Base-by-base conservation (phyloP, 2,329 filamentous ascomycete genomes). In the Ilyonectria destructans region DNA sequence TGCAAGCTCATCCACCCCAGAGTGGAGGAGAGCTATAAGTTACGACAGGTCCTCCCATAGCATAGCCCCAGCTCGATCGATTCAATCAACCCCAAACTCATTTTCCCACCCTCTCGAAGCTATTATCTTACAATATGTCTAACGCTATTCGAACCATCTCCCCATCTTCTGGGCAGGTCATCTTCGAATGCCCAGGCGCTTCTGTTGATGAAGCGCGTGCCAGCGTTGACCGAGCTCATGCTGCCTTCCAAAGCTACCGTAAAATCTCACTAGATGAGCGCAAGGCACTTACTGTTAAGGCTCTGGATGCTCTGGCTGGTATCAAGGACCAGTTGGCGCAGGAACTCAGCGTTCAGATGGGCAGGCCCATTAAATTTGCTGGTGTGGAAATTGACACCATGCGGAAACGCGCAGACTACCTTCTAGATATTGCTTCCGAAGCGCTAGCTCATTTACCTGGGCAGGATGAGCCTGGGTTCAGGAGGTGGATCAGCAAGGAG, bases 331-430 rank as follows among this genome's bases (percentile, higher is more conserved):
- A 91, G 69, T 86, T 98, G 45, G 94, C 92, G 5, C 87, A 89
- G 73, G 95, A 98, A 80, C 84, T 98, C 65, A 98, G 95, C 0
- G 91, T 94, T 80, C 95, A 98, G 84, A 98, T 98, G 95, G 96
- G 96, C 46, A 89, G 96, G n/a, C 96, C 96, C 35, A 97, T 97
- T 75, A 89, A 92, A 37, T 98, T 96, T 80, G 93, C 93, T 0
- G 90, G 88, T 52, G 94, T 91, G 74, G 96, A 98, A 84, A 87
- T 98, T 72, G 84, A 89, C 33, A 98, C 96, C 17, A 95, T 95
- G 9, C 89, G 97, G 71, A 93, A 93, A 83, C 89, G 96, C 71
- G 93, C 91, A 71, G 91, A 97, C 78, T 97, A 97, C 78, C 85
- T 98, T 64, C 86, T 97, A 75, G 94, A 93, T 79, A 92, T 97